Evolutionary conservation across 2,329 filamentous ascomycete genomes (phyloP).

Genomic region (Diaporthe vexans): DNA sequence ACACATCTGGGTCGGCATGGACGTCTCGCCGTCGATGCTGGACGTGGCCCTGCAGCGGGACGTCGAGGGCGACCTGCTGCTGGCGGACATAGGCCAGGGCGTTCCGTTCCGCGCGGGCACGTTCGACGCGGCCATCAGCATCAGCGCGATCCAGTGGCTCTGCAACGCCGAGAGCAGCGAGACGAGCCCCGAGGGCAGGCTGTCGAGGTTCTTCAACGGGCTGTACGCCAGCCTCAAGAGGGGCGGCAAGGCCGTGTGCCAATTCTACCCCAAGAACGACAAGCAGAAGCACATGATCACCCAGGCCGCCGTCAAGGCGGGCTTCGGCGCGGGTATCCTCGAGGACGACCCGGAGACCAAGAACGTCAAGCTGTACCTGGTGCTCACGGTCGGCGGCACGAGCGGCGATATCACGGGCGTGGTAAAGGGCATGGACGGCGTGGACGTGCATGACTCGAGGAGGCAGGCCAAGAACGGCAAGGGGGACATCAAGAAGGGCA

Average conservation of each 20-base stretch:
- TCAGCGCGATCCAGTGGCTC: slow-evolving; percentile 97
- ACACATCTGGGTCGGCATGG: slow-evolving; percentile 98
- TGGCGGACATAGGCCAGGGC: slow-evolving; percentile 95
- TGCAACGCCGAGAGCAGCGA: slow-evolving; percentile 95
- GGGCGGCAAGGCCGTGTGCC: slow-evolving; percentile 91
- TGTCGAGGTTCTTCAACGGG: slow-evolving; percentile 92
- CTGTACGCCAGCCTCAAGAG: slow-evolving; percentile 87
- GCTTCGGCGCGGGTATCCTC: slow-evolving; percentile 93
- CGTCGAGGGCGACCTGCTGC: slow-evolving; percentile 91
- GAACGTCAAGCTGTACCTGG: slow-evolving; percentile 95
- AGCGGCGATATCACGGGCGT: slow-evolving; percentile 91
- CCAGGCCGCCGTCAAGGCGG: slow-evolving; percentile 89
- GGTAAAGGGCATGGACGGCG: slow-evolving; percentile 88
- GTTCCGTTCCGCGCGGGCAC: slow-evolving; percentile 92
- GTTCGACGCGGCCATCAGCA: slow-evolving; percentile 96
- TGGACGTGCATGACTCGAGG: slow-evolving; percentile 83
- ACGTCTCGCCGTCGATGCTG: slow-evolving; percentile 96
- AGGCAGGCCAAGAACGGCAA: slow-evolving; percentile 64
- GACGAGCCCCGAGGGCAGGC: slow-evolving; percentile 81
- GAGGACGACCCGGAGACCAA: slow-evolving; percentile 98
- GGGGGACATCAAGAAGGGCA: slow-evolving; percentile 80
- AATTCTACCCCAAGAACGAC: slow-evolving; percentile 98
- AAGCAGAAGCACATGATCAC: slow-evolving; percentile 93
- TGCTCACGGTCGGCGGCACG: slow-evolving; percentile 85
- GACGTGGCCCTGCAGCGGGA: slow-evolving; percentile 92